Percentiles rank a stretch among this genome's conserved stretches.
phyloP scores from a whole-genome alignment of 2,329 filamentous ascomycete species.

The Hymenoscyphus salicellus region DNA sequence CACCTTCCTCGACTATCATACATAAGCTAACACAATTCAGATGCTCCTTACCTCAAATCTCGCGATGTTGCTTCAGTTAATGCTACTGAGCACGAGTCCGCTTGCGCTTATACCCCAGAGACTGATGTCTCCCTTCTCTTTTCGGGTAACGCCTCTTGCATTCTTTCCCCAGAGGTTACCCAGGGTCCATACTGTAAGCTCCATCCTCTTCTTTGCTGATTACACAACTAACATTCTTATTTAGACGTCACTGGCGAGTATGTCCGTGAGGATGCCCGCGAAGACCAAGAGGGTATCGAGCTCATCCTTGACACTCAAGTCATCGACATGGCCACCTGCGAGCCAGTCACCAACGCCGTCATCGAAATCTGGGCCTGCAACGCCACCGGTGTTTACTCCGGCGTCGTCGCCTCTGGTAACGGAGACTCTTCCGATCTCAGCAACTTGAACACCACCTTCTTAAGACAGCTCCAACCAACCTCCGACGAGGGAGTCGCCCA shows the following conservation, averaged over 20 bases:
- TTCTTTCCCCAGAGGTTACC: constrained; percentile 37
- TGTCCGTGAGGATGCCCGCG: constrained; percentile 46
- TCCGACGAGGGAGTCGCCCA: constrained; percentile 42
- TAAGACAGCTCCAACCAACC: constrained; percentile 43
- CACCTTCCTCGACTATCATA: background rate
- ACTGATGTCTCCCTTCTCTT: constrained; percentile 36
- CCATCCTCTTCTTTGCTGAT: background rate
- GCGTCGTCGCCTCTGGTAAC: constrained; percentile 43
- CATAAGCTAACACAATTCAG: constrained; percentile 1
- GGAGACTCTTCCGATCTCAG: constrained; percentile 40
- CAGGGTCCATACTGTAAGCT: constrained; percentile 38
- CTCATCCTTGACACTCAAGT: constrained; percentile 51
- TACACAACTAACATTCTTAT: constrained; percentile 20
- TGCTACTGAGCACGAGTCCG: constrained; percentile 22
- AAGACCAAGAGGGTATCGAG: constrained; percentile 38
- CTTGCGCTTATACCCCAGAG: constrained; percentile 33
- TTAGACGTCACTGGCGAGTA: constrained; percentile 49
- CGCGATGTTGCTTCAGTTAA: constrained; percentile 17
- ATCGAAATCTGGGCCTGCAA: constrained; percentile 53
- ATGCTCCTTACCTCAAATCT: constrained; percentile 17
- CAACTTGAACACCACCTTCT: constrained; percentile 43
- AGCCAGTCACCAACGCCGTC: constrained; percentile 46
- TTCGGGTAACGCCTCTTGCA: constrained; percentile 30
- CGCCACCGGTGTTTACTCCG: constrained; percentile 49
- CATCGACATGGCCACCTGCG: constrained; percentile 52